Evolutionary conservation across 129 eudicot species (phyloP).

Genomic region (Glebionis coronaria): DNA sequence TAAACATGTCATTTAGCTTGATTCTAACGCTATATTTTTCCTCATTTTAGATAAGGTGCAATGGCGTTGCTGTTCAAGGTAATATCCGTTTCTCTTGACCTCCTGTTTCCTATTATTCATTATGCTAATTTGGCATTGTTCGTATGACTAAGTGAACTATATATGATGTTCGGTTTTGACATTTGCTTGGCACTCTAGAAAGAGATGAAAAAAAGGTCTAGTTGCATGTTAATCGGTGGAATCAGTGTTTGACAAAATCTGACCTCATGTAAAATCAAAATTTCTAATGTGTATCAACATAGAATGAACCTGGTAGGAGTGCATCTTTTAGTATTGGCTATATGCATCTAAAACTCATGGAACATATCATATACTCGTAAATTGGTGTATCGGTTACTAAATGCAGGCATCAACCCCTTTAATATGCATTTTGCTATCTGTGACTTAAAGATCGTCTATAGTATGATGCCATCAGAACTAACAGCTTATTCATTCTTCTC

Average conservation of each 20-base stretch:
- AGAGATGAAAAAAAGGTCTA: not conserved
- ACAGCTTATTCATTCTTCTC: too few relatives aligned
- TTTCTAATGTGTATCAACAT: not conserved
- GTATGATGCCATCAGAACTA: not conserved
- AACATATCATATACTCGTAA: not conserved
- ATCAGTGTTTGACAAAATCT: not conserved
- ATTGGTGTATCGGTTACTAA: not conserved
- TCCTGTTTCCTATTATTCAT: not conserved
- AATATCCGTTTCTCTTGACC: not conserved
- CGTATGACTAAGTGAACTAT: not conserved
- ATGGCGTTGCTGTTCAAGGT: constrained; percentile 53
- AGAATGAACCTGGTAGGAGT: not conserved
- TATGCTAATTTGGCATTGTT: not conserved
- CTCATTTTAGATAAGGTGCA: constrained; percentile 23
- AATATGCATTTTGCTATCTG: not conserved
- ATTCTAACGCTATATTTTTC: not conserved
- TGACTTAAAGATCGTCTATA: not conserved
- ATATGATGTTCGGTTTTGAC: not conserved
- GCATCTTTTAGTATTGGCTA: not conserved
- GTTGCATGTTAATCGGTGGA: not conserved
- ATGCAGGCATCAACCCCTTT: not conserved
- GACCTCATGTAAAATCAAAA: not conserved
- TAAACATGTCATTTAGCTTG: not conserved
- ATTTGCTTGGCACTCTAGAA: not conserved
- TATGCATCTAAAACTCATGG: not conserved